phyloP scores from a whole-genome alignment of 192 early-diverging fungal genomes.

The Backusella circina region DNA sequence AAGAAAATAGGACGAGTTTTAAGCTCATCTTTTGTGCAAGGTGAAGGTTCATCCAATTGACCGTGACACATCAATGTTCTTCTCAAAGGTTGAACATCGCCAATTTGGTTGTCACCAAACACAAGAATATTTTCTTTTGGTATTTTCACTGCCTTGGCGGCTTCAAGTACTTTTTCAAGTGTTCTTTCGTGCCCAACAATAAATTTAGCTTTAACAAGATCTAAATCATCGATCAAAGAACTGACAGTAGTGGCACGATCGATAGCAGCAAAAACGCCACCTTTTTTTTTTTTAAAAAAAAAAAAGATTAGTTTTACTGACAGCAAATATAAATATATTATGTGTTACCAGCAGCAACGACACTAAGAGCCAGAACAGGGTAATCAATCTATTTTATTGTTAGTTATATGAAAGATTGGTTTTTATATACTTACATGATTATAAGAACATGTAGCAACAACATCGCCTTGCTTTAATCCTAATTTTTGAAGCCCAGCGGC shows the following conservation, averaged over 20 bases:
- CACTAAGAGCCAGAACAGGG: slow-evolving; percentile 58
- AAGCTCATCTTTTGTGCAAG: slow-evolving; percentile 20
- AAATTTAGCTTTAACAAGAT: slow-evolving; percentile 57
- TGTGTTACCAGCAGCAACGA: slow-evolving; percentile 50
- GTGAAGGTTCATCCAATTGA: slow-evolving; percentile 9
- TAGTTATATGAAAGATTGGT: neutral
- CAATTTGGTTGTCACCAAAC: slow-evolving; percentile 32
- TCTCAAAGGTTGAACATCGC: slow-evolving; percentile 31
- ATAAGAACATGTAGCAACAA: slow-evolving; percentile 61
- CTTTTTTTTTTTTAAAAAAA: neutral
- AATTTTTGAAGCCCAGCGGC: slow-evolving; percentile 47
- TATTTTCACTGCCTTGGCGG: slow-evolving; percentile 30
- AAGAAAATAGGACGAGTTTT: slow-evolving; percentile 14
- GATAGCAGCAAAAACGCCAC: slow-evolving; percentile 65
- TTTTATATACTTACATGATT: slow-evolving; percentile 54
- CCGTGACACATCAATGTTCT: slow-evolving; percentile 2
- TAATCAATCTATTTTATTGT: slow-evolving; percentile 40
- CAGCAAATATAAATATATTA: neutral
- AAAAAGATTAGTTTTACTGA: neutral
- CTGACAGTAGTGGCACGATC: slow-evolving; percentile 73
- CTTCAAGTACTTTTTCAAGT: slow-evolving; percentile 37
- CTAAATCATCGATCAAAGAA: slow-evolving; percentile 72
- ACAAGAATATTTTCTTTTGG: slow-evolving; percentile 35
- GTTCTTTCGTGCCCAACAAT: slow-evolving; percentile 51
- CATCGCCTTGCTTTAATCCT: slow-evolving; percentile 63